These are phyloP conservation scores for Ramalina intermedia DNA, from an alignment of 495 filamentous ascomycete species.

Conservation along the genomic window DNA sequence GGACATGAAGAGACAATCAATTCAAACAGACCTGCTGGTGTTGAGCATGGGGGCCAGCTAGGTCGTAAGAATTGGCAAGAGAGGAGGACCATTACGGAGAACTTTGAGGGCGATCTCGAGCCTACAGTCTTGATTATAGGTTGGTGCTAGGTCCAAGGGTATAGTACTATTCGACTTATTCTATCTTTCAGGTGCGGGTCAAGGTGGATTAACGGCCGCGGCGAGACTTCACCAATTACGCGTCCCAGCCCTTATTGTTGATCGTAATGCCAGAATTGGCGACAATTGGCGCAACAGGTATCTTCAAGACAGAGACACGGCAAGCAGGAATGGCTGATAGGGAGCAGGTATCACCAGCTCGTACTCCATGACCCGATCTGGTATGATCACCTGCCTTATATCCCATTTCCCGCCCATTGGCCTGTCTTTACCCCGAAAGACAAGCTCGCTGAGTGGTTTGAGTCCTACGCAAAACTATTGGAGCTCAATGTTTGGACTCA, in stretches of 20 bases:
- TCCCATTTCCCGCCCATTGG: slow-evolving; percentile 16
- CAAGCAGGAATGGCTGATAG: not conserved
- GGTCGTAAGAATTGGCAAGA: slow-evolving; percentile 53
- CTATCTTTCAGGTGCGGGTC: slow-evolving; percentile 24
- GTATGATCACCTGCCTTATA: slow-evolving; percentile 64
- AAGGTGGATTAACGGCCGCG: slow-evolving; percentile 42
- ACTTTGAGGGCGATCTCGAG: slow-evolving; percentile 39
- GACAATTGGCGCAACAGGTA: slow-evolving; percentile 67
- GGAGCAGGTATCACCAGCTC: slow-evolving; percentile 30
- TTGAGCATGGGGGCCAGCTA: slow-evolving; percentile 30
- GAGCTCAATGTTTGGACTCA: slow-evolving; percentile 66
- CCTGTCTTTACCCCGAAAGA: slow-evolving; percentile 60
- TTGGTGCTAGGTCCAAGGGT: slow-evolving; percentile 20
- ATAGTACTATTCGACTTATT: slow-evolving; percentile 1
- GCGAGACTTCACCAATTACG: slow-evolving; percentile 62
- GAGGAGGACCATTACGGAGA: slow-evolving; percentile 35
- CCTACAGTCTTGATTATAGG: slow-evolving; percentile 57
- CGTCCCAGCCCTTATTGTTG: slow-evolving; percentile 49
- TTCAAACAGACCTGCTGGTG: slow-evolving; percentile 32
- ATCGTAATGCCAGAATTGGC: slow-evolving; percentile 49
- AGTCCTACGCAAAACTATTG: slow-evolving; percentile 54
- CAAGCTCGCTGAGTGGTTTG: slow-evolving; percentile 62
- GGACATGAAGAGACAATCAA: slow-evolving; percentile 37
- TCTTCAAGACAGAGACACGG: slow-evolving; percentile 20
- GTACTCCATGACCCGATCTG: slow-evolving; percentile 67